Evolutionary conservation across 2,329 filamentous ascomycete genomes (phyloP), one percentile per base, ranked within the genome.

Genomic region (Huntiella decipiens): DNA sequence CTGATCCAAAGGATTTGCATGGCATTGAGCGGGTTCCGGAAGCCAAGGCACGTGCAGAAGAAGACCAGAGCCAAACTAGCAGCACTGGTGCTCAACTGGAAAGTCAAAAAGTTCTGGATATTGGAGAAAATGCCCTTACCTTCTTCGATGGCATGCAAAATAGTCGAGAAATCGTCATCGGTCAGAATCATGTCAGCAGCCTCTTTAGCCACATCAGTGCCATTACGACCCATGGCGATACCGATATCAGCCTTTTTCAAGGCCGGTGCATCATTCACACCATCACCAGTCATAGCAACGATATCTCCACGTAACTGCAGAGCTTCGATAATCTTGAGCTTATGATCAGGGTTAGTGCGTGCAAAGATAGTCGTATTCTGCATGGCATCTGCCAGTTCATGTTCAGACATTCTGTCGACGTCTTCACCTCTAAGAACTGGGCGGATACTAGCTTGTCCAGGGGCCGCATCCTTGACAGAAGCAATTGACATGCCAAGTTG

Each of bases 1-100:
- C 88, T 98, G 57, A 98, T 98, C 91, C 91, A 98, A 37, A 98
- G 72, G 66, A 98, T 98, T 65, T 98, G 91, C 91, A 98, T 98
- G 43, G 91, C 86, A 60, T 98, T 98, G 50, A 98, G 70, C 39
- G 91, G 92, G 58, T 91, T 94, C 63, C 85, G 87, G 65, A 92
- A 91, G 35, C 91, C 91, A 51, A 95, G 72, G 54, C 84, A 81
- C 28, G 86, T 95, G 67, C 87, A 95, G 56, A 98, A 63, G 53
- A 98, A 75, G 13, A 98, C 91, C 45, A 98, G 70, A 48, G 82
- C 85, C 53, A 98, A 67, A 51, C 91, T 86, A 46, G 92, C 91
- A 15, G 92, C 91, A 59, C 86, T 95, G 41, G 91, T 98, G 61
- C 87, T 95, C 48, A 98, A 73, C 65, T 98, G 92, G 63, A 98